These are phyloP conservation scores for Malassezia pachydermatis DNA, from an alignment of 1,284 basidiomycete genomes.

Conservation along the genomic window DNA sequence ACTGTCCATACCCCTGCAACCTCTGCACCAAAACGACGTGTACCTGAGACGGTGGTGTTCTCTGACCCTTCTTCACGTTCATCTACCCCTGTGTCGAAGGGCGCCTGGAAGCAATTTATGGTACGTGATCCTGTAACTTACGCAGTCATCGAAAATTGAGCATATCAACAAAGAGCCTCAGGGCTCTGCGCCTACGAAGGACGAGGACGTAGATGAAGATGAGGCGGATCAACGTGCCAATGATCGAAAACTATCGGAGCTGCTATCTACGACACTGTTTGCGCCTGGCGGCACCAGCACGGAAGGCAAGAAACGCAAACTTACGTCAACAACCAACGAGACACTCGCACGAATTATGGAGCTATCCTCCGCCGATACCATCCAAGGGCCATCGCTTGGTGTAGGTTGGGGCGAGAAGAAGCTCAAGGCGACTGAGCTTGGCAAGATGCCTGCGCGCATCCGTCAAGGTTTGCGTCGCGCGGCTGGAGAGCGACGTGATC, in stretches of 20 bases:
- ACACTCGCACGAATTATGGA: constrained; percentile 37
- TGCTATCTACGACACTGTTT: constrained; percentile 44
- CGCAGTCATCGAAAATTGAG: constrained; percentile 17
- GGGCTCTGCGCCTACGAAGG: constrained; percentile 1
- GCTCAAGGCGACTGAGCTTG: constrained; percentile 29
- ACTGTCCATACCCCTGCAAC: too few species aligned
- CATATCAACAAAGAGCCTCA: not conserved
- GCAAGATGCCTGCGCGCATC: constrained; percentile 35
- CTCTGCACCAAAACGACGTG: not conserved
- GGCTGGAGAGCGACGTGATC: constrained; percentile 32
- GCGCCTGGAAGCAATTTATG: constrained; percentile 15
- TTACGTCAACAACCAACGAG: constrained; percentile 28
- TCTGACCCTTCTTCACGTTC: not conserved
- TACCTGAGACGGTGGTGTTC: constrained; percentile 17
- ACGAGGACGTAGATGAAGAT: constrained; percentile 25
- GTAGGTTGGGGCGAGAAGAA: constrained; percentile 36
- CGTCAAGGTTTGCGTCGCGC: constrained; percentile 32
- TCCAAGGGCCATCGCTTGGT: not conserved
- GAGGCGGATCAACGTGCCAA: constrained; percentile 38
- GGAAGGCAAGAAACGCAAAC: constrained; percentile 22
- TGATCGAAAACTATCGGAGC: constrained; percentile 35
- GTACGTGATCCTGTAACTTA: constrained; percentile 6
- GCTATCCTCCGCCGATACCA: constrained; percentile 19
- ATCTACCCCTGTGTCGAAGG: not conserved
- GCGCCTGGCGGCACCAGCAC: constrained; percentile 30